phyloP scores from a whole-genome alignment of 2,329 filamentous ascomycete genomes.

The Paracorniculantispora psalliotae region DNA sequence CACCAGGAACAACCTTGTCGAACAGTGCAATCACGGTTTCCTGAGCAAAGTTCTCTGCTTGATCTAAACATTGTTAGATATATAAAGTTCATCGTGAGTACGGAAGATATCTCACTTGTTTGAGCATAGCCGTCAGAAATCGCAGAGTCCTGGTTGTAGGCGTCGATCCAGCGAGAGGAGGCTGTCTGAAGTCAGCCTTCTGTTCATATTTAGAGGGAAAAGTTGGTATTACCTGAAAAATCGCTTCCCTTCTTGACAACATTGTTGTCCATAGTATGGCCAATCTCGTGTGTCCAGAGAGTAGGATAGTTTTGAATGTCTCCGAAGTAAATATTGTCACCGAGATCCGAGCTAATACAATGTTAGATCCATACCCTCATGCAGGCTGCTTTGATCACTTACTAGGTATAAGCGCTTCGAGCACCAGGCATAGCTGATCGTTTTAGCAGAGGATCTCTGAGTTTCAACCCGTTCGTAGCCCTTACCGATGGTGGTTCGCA shows the following conservation, averaged over 20 bases:
- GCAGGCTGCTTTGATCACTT: background rate
- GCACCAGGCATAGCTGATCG: constrained; percentile 16
- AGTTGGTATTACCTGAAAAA: constrained; percentile 7
- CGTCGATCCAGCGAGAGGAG: constrained; percentile 16
- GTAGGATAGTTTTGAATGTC: constrained; percentile 5
- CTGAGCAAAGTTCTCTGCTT: constrained; percentile 21
- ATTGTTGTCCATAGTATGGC: constrained; percentile 17
- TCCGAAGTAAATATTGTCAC: constrained; percentile 15
- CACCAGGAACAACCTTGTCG: constrained; percentile 20
- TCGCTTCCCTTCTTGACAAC: constrained; percentile 11
- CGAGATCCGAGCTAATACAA: background rate
- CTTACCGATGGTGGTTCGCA: constrained; percentile 22
- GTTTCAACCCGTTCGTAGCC: constrained; percentile 9
- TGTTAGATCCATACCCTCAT: background rate
- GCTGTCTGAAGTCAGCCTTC: background rate
- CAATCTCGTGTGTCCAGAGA: constrained; percentile 17
- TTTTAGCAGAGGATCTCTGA: background rate
- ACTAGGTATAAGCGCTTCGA: constrained; percentile 13
- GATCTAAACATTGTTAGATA: background rate
- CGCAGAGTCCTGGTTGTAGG: constrained; percentile 15
- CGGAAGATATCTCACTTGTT: constrained; percentile 5
- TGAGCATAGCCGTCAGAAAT: constrained; percentile 17
- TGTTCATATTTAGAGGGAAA: background rate
- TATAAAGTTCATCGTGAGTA: background rate
- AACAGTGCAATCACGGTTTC: constrained; percentile 18